Evolutionary conservation across 2,329 filamentous ascomycete genomes (phyloP).

Genomic region (Fusarium napiforme): DNA sequence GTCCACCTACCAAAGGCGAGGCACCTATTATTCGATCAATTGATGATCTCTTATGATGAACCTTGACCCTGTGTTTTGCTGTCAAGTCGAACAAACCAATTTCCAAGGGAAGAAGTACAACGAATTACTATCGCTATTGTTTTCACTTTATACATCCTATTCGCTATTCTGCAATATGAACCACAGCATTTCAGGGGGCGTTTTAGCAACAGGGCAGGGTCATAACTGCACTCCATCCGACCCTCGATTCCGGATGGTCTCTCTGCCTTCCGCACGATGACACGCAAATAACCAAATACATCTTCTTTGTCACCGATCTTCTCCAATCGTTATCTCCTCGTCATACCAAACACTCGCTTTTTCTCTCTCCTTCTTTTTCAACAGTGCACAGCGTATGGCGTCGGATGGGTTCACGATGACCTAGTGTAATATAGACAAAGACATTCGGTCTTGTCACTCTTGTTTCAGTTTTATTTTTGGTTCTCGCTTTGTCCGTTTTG

Average conservation of each 20-base stretch:
- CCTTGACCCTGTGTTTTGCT: background rate
- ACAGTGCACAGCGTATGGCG: constrained; percentile 44
- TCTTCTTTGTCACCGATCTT: constrained; percentile 38
- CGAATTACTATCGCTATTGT: constrained; percentile 17
- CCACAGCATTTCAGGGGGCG: constrained; percentile 38
- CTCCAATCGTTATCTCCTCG: constrained; percentile 31
- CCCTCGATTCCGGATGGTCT: constrained; percentile 20
- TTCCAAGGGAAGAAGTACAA: constrained; percentile 2
- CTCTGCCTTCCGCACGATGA: constrained; percentile 37
- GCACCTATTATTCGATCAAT: constrained; percentile 82
- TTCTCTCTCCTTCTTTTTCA: constrained; percentile 24
- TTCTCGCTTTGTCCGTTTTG: constrained; percentile 35
- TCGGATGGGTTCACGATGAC: constrained; percentile 37
- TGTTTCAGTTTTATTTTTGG: constrained; percentile 37
- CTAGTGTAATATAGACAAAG: constrained; percentile 46
- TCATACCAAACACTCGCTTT: constrained; percentile 36
- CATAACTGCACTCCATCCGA: constrained; percentile 14
- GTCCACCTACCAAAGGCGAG: constrained; percentile 78
- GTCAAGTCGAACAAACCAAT: constrained; percentile 4
- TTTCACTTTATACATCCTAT: constrained; percentile 14
- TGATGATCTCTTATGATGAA: constrained; percentile 74
- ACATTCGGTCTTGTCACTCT: constrained; percentile 28
- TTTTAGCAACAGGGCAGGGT: constrained; percentile 26
- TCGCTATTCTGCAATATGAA: constrained; percentile 31
- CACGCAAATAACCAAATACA: constrained; percentile 37